phyloP scores from a whole-genome alignment of 805 yeast genomes.

The Pichia nanzhaoensis region DNA sequence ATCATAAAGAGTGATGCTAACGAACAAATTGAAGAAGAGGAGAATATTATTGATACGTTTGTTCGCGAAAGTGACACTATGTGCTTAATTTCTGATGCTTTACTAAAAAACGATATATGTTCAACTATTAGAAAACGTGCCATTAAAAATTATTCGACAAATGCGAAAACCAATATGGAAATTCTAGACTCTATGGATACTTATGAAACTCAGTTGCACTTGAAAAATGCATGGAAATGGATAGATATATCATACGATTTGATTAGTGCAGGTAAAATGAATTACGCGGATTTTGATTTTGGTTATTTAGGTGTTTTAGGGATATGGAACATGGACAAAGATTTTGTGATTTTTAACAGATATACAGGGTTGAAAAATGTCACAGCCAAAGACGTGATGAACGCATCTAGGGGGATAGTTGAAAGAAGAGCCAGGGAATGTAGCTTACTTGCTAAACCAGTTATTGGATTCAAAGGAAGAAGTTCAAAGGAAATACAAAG shows the following conservation, averaged over 20 bases:
- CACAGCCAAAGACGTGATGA: slow-evolving; percentile 36
- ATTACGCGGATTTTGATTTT: slow-evolving; percentile 63
- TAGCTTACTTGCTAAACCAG: slow-evolving; percentile 36
- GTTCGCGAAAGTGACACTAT: slow-evolving; percentile 20
- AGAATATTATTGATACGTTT: slow-evolving; percentile 17
- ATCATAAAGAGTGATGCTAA: background rate
- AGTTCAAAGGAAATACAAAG: slow-evolving; percentile 58
- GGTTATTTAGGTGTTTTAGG: slow-evolving; percentile 87
- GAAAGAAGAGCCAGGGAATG: slow-evolving; percentile 38
- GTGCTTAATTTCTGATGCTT: slow-evolving; percentile 20
- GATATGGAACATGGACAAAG: slow-evolving; percentile 75
- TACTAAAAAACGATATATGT: slow-evolving; percentile 68
- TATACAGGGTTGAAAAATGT: slow-evolving; percentile 29
- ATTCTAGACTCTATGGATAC: slow-evolving; percentile 47
- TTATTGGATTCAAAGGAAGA: slow-evolving; percentile 36
- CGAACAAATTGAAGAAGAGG: slow-evolving; percentile 4
- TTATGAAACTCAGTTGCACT: slow-evolving; percentile 47
- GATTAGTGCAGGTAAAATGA: slow-evolving; percentile 59
- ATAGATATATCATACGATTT: slow-evolving; percentile 62
- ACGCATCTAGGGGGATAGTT: slow-evolving; percentile 48
- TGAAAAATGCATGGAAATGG: slow-evolving; percentile 90
- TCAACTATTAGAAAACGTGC: slow-evolving; percentile 69
- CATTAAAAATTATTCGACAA: slow-evolving; percentile 60
- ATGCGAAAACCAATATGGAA: slow-evolving; percentile 55
- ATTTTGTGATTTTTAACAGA: slow-evolving; percentile 36